These are phyloP conservation scores for Cylindrotheca fusiformis DNA, from an alignment of 108 stramenopile species.

Conservation along the genomic window DNA sequence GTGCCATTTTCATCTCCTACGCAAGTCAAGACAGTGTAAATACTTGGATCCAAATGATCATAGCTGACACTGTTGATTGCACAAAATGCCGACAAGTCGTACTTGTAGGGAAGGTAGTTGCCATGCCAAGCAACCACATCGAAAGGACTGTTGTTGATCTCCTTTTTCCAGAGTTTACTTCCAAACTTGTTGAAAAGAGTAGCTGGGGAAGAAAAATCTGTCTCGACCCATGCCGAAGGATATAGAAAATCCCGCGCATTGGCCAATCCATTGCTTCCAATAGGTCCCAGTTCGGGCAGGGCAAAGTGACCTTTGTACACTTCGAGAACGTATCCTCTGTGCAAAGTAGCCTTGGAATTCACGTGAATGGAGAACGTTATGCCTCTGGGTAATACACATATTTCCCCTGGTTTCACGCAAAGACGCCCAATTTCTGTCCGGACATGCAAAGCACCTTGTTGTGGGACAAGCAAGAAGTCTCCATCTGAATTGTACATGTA, in stretches of 20 bases:
- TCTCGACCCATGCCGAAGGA: slow-evolving; percentile 61
- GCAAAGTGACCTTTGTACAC: slow-evolving; percentile 83
- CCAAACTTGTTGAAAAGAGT: slow-evolving; percentile 59
- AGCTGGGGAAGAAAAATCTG: slow-evolving; percentile 1
- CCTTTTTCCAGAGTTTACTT: slow-evolving; percentile 52
- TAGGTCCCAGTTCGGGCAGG: slow-evolving; percentile 92
- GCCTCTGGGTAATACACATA: slow-evolving; percentile 89
- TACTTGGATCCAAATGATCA: slow-evolving; percentile 93
- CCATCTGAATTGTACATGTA: slow-evolving; percentile 89
- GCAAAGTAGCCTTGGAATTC: slow-evolving; percentile 16
- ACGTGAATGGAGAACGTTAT: slow-evolving; percentile 69
- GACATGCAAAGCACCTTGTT: slow-evolving; percentile 64
- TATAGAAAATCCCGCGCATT: slow-evolving; percentile 89
- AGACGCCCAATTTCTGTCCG: slow-evolving; percentile 83
- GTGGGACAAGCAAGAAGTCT: slow-evolving; percentile 91
- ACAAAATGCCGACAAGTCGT: slow-evolving; percentile 81
- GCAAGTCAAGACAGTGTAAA: slow-evolving; percentile 90
- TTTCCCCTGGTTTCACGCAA: slow-evolving; percentile 63
- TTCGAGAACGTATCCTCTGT: slow-evolving; percentile 92
- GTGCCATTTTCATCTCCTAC: slow-evolving; percentile 74
- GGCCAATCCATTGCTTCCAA: slow-evolving; percentile 95
- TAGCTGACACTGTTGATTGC: slow-evolving; percentile 88
- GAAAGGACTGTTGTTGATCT: slow-evolving; percentile 77
- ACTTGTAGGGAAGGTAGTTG: slow-evolving; percentile 91
- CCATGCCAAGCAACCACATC: slow-evolving; percentile 97